phyloP scores from a whole-genome alignment of 108 stramenopile species.

The Nitzschia sp. region DNA sequence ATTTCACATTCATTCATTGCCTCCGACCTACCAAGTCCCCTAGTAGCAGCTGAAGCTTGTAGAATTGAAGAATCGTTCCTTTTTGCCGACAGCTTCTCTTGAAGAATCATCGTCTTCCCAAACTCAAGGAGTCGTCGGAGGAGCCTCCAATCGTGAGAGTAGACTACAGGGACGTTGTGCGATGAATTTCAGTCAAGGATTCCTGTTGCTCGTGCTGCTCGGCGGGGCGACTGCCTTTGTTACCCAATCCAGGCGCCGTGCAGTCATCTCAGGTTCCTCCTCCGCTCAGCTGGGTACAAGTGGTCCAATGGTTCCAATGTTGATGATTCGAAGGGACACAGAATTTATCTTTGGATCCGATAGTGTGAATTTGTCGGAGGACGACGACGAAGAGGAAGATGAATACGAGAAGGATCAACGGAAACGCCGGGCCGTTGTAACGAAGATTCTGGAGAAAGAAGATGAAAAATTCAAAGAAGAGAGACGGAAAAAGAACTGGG shows the following conservation, averaged over 20 bases:
- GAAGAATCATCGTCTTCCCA: too few species aligned
- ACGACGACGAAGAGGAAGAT: conserved; percentile 11
- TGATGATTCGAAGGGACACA: conserved; percentile 14
- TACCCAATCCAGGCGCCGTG: neutral
- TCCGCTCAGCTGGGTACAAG: neutral
- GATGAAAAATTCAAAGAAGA: conserved; percentile 66
- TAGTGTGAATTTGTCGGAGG: neutral
- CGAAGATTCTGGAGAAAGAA: conserved; percentile 53
- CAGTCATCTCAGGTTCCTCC: neutral
- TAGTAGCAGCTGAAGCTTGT: too few species aligned
- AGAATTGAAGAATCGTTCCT: too few species aligned
- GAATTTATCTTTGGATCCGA: conserved; percentile 25
- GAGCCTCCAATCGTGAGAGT: too few species aligned
- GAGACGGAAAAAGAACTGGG: conserved; percentile 55
- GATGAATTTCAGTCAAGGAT: too few species aligned
- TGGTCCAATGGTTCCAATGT: too few species aligned
- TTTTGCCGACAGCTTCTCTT: too few species aligned
- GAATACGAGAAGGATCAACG: neutral
- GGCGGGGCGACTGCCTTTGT: neutral
- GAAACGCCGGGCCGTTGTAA: conserved; percentile 28
- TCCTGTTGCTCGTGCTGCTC: neutral
- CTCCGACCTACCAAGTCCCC: too few species aligned
- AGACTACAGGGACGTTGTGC: too few species aligned
- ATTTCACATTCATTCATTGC: too few species aligned
- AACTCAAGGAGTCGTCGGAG: too few species aligned